Percentiles rank a stretch among this genome's conserved stretches.
These are phyloP conservation scores for Rhododendron henanense DNA, from an alignment of 148 eudicot genomes.

Conservation along the genomic window DNA sequence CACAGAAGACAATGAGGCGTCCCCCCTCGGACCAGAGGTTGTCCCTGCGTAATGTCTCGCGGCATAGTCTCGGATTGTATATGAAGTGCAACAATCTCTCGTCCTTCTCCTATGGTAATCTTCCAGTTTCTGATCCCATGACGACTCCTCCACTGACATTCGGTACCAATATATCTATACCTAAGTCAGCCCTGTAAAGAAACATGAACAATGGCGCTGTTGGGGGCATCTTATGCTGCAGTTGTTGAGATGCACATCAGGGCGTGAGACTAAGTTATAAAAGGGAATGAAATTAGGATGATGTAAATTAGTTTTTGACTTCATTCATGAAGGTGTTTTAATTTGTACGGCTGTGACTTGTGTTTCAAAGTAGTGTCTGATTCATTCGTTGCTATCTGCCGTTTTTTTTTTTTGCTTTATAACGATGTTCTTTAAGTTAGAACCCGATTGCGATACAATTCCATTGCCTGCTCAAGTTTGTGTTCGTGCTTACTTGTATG, in stretches of 20 bases:
- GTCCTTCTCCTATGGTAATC: neutral
- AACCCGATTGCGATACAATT: neutral
- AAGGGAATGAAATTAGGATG: neutral
- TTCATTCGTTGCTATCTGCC: neutral
- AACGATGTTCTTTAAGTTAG: neutral
- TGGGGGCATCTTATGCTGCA: neutral
- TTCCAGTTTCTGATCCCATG: neutral
- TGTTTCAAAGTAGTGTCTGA: neutral
- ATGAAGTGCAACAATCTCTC: neutral
- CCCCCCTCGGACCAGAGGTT: constrained; percentile 58
- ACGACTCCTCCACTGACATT: neutral
- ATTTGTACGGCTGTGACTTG: neutral
- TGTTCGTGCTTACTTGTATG: neutral
- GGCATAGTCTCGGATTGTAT: neutral
- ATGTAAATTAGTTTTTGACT: constrained; percentile 3
- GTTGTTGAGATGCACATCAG: neutral
- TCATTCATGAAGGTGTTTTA: neutral
- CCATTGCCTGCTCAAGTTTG: neutral
- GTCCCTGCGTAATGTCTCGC: constrained; percentile 38
- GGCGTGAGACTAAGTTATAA: neutral
- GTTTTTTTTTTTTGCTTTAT: neutral
- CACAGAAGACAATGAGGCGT: constrained; percentile 38
- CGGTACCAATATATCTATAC: neutral
- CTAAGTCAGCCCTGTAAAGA: neutral
- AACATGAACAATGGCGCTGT: neutral